Conservation (phyloP, 73 alveolate species). For the Halteria grandinella region DNA sequence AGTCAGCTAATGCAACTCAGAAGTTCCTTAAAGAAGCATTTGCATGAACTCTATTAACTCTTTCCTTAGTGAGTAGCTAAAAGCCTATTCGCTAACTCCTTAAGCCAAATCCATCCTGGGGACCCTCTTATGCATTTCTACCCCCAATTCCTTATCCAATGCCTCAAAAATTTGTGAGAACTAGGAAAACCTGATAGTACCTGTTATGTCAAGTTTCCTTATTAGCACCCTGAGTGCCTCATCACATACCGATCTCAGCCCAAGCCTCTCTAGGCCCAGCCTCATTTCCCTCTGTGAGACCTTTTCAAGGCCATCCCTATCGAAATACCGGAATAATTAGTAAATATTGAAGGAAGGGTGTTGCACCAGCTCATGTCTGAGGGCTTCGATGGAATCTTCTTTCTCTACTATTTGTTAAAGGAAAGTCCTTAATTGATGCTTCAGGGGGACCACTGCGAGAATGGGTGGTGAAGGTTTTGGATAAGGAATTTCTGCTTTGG, state of each 20-base stretch:
- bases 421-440: too few relatives aligned
- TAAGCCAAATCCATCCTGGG: background rate
- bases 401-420: too few relatives aligned
- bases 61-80: background rate
- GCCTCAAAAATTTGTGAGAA: conserved; percentile 33
- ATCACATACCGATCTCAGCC: background rate
- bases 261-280: conserved; percentile 1
- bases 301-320: background rate
- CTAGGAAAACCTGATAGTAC: conserved; percentile 31
- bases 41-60: conserved; percentile 3
- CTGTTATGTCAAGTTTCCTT: conserved; percentile 26
- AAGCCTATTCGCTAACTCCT: conserved; percentile 25
- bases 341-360: conserved; percentile 6
- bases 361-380: background rate
- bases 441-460: too few relatives aligned
- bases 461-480: too few relatives aligned
- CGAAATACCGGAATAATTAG: conserved; percentile 24
- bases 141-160: background rate
- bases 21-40: background rate
- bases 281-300: background rate
- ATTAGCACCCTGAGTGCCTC: background rate
- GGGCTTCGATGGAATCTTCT: conserved; percentile 12
- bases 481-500: too few relatives aligned
- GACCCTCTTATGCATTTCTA: background rate
- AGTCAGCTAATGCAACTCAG: background rate